phyloP scores from a whole-genome alignment of 441 rosid species.

The Viola pubescens region DNA sequence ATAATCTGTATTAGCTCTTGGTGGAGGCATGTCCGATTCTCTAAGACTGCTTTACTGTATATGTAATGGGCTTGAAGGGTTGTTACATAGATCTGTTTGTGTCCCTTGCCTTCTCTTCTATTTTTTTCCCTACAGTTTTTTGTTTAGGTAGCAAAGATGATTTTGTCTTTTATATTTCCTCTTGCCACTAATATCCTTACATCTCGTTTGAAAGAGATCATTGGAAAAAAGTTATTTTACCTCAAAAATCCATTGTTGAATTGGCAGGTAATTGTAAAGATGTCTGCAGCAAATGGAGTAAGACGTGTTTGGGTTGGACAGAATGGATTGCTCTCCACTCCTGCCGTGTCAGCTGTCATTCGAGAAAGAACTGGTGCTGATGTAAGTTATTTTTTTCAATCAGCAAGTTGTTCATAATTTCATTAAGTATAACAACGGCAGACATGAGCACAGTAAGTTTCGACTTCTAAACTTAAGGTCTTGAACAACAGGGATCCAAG shows the following conservation, averaged over 20 bases:
- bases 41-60: too few relatives aligned
- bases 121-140: too few relatives aligned
- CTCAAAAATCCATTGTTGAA: conserved; percentile 3
- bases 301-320: conserved; percentile 93
- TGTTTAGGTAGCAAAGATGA: too few relatives aligned
- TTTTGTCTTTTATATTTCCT: neutral
- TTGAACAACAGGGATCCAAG: conserved; percentile 69
- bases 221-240: conserved; percentile 2
- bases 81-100: too few relatives aligned
- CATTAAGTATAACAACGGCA: neutral
- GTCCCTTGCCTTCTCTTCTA: too few relatives aligned
- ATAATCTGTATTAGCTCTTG: too few relatives aligned
- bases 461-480: conserved; percentile 12
- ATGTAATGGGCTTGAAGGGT: too few relatives aligned
- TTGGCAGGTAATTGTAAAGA: conserved; percentile 73
- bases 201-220: conserved; percentile 1
- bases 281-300: conserved; percentile 97
- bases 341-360: conserved; percentile 95
- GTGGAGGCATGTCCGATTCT: too few relatives aligned
- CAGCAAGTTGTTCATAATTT: neutral
- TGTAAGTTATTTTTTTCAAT: conserved; percentile 47
- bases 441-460: conserved; percentile 13
- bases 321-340: conserved; percentile 90
- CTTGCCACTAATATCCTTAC: neutral
- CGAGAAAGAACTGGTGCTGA: conserved; percentile 86